Base-by-base conservation (phyloP, 257 asterid species). In the Primulina huaijiensis region DNA sequence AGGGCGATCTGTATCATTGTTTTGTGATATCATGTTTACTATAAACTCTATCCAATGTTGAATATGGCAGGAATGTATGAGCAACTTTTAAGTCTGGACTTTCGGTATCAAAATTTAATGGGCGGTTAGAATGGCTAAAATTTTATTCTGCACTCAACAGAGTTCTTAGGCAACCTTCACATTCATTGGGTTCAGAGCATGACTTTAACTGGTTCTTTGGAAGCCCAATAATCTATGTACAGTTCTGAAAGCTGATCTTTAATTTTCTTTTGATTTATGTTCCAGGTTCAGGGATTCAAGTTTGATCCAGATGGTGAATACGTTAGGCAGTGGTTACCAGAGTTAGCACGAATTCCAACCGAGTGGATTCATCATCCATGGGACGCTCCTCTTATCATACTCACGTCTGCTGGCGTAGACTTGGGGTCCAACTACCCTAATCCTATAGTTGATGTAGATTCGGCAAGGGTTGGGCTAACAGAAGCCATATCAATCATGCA, bases 281-380 rank as follows among this genome's bases (percentile, higher is more conserved):
- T 82, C 58, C 91, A 93, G 98, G 82, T 88, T 74, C 96, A 93
- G 73, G 98, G 98, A 43, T 93, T 93, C 80, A 85, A 85, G 67
- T 93, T 74, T 14, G 98, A 93, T 68, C 84, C 89, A 0, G 94
- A 90, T 50, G 98, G 97, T 4, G 96, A 90, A 74, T 93, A 93
- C 19, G 84, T 78, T 65, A 79, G 98, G 66, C 96, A 79, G 52
- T 93, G 98, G 98, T 73, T 93, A 56, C 98, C 97, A 0, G 98
- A 90, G 76, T 73, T 93, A 17, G 92, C 97, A 7, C 82, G 94
- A 59, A 74, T 93, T 89, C 97, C 98, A 7, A 57, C 90, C 0
- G 96, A 87, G 71, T 93, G 97, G 98, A 90, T 93, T 75, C 97
- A 93, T 75, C 97, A 93, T 66, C 99, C 97, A 30, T 93, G 94